Percentiles rank a stretch among this genome's conserved stretches.
Conservation (phyloP, 345 rosid species). For the Balakata baccata region DNA sequence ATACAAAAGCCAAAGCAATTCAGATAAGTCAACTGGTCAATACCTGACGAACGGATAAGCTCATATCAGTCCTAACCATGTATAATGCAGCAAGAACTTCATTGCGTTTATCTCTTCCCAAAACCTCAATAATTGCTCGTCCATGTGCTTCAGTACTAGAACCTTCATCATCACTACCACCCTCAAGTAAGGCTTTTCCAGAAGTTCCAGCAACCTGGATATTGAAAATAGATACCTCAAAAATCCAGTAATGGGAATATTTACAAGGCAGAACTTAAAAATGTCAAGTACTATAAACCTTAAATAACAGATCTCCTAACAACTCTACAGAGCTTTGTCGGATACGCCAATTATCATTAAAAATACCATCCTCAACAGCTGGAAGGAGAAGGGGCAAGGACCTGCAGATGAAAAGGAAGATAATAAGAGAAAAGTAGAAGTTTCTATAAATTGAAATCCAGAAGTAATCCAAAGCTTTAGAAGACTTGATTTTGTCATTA, state of each 20-base stretch:
- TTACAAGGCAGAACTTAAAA: neutral
- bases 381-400: constrained; percentile 97
- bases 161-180: constrained; percentile 99
- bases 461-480: neutral
- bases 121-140: constrained; percentile 94
- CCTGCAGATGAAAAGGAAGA: constrained; percentile 38
- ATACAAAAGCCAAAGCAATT: neutral
- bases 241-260: neutral
- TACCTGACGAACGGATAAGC: constrained; percentile 96
- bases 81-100: constrained; percentile 94
- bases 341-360: constrained; percentile 95
- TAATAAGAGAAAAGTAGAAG: neutral
- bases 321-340: constrained; percentile 98
- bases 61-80: constrained; percentile 97
- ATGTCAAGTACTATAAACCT: constrained; percentile 42
- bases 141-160: constrained; percentile 99
- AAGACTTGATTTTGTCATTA: neutral
- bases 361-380: constrained; percentile 98
- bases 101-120: constrained; percentile 94
- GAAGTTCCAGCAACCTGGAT: constrained; percentile 98
- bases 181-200: constrained; percentile 95
- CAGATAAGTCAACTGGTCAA: constrained; percentile 6
- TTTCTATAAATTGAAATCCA: neutral
- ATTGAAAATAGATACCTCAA: neutral
- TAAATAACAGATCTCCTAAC: constrained; percentile 91